These are phyloP conservation scores for Physcia stellaris DNA, from an alignment of 495 filamentous ascomycete genomes.

Conservation along the genomic window DNA sequence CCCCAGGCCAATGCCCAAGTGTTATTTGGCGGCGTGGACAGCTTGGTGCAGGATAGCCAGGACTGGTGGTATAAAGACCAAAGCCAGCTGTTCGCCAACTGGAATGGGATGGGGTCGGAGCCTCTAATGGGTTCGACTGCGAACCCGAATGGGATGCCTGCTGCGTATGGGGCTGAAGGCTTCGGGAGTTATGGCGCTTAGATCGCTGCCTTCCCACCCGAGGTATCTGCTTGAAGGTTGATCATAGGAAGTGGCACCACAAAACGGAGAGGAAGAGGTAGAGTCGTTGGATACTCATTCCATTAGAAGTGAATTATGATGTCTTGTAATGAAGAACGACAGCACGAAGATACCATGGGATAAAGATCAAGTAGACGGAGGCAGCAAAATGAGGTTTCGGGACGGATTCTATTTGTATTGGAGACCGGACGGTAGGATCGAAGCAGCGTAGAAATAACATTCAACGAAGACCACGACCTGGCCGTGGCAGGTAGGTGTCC, in stretches of 20 bases:
- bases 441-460: no score
- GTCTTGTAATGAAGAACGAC: no score
- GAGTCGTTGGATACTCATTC: no score
- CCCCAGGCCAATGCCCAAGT: conserved; percentile 4
- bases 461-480: no score
- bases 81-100: conserved; percentile 30
- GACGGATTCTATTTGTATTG: no score
- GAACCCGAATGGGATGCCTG: not conserved
- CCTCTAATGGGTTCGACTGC: not conserved
- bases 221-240: not conserved
- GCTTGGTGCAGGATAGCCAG: conserved; percentile 38
- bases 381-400: no score
- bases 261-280: not conserved
- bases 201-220: not conserved
- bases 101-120: conserved; percentile 19
- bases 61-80: conserved; percentile 44
- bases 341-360: no score
- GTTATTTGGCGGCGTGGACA: conserved; percentile 31
- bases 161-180: not conserved
- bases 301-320: no score
- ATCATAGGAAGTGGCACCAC: not conserved
- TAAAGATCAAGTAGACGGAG: no score
- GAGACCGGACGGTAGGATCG: no score
- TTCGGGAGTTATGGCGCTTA: no score
- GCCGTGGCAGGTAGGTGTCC: no score